Evolutionary conservation across 2,329 filamentous ascomycete genomes (phyloP).

Genomic region (Aureobasidium sp.): DNA sequence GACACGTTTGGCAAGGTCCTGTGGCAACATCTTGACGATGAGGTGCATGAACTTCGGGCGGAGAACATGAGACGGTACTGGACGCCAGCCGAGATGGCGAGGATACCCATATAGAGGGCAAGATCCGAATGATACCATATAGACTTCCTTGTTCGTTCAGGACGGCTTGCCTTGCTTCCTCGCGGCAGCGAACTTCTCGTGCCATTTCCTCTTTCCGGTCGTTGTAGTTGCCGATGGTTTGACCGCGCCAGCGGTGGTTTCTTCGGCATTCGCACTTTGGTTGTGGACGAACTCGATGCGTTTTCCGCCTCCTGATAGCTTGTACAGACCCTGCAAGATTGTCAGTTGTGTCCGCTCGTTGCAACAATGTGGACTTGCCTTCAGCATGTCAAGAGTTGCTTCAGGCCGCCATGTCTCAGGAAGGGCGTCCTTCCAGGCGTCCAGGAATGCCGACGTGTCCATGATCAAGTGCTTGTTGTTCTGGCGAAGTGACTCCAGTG

Average conservation of each 20-base stretch:
- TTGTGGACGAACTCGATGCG: constrained; percentile 1
- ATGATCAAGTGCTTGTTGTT: constrained; percentile 10
- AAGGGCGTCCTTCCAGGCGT: constrained; percentile 29
- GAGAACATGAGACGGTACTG: constrained; percentile 85
- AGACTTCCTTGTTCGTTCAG: not conserved
- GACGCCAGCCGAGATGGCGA: constrained; percentile 63
- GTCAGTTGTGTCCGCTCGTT: not conserved
- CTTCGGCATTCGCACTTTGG: not conserved
- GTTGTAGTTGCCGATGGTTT: constrained; percentile 3
- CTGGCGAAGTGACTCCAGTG: constrained; percentile 16
- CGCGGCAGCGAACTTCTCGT: constrained; percentile 29
- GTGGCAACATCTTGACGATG: constrained; percentile 76
- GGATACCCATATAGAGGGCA: constrained; percentile 53
- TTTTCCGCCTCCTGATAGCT: not conserved
- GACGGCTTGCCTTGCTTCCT: constrained; percentile 12
- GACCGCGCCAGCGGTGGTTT: not conserved
- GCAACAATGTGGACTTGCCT: constrained; percentile 12
- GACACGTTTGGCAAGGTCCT: constrained; percentile 70
- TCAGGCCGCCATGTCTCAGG: constrained; percentile 26
- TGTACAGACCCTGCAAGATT: not conserved
- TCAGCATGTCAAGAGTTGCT: constrained; percentile 20
- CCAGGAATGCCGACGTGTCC: constrained; percentile 24
- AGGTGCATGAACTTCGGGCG: constrained; percentile 67
- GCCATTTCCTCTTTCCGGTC: constrained; percentile 30
- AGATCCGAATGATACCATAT: not conserved